These are phyloP conservation scores for Mrakia blollopis DNA, from an alignment of 768 basidiomycete genomes.

Conservation along the genomic window DNA sequence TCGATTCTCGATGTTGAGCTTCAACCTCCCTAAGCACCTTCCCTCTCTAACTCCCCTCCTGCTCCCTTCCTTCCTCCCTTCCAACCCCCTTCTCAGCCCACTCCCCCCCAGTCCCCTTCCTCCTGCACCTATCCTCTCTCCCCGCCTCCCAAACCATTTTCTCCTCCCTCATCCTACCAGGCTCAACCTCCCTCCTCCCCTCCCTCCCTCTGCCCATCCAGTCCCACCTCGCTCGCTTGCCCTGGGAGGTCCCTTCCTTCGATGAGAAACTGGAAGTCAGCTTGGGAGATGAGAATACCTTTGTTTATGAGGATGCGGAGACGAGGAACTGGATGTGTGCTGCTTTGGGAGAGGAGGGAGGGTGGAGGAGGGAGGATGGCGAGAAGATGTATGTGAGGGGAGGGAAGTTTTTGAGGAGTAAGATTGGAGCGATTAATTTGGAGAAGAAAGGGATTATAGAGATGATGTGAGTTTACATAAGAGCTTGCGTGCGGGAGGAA, in stretches of 20 bases:
- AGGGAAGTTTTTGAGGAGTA: background rate
- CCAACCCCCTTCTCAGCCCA: background rate
- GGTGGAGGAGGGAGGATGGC: background rate
- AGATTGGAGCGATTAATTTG: background rate
- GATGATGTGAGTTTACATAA: background rate
- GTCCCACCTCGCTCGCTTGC: background rate
- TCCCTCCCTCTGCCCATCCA: background rate
- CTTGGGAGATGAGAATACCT: background rate
- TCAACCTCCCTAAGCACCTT: background rate
- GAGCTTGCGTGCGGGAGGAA: background rate
- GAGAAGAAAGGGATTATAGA: background rate
- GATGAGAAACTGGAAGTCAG: background rate
- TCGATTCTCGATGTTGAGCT: background rate
- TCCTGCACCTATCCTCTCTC: slow-evolving; percentile 1
- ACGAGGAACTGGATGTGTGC: slow-evolving; percentile 6
- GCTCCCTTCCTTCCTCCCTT: background rate
- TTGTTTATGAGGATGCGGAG: background rate
- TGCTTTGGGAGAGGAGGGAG: background rate
- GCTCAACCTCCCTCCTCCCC: slow-evolving; percentile 7
- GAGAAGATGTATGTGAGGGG: background rate
- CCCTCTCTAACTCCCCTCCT: background rate
- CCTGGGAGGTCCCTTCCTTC: background rate
- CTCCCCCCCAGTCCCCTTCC: slow-evolving; percentile 8
- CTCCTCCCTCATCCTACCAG: background rate
- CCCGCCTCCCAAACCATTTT: background rate